phyloP scores from a whole-genome alignment of 2,329 filamentous ascomycete genomes.

The Botryotinia narcissicola region DNA sequence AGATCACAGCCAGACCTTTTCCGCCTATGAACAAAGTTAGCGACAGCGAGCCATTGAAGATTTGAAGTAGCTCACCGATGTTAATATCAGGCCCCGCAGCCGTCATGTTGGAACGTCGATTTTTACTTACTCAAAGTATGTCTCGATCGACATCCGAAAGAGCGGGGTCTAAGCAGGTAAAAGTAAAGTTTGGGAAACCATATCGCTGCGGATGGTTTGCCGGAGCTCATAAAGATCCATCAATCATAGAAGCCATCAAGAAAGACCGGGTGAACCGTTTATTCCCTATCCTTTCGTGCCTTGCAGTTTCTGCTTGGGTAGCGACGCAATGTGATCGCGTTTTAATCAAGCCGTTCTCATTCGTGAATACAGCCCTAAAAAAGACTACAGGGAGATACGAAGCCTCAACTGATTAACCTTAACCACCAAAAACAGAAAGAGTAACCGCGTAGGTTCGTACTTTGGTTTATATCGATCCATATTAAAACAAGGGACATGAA shows the following conservation, averaged over 20 bases:
- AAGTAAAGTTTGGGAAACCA: not conserved
- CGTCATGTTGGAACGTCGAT: not conserved
- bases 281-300: not conserved
- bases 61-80: not conserved
- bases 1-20: constrained; percentile 20
- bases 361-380: not conserved
- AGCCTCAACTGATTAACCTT: not conserved
- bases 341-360: not conserved
- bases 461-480: not conserved
- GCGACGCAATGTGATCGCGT: not conserved
- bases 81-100: constrained; percentile 14
- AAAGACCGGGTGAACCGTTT: not conserved
- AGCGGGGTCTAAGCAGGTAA: not conserved
- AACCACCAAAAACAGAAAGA: not conserved
- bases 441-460: not conserved
- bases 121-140: not conserved
- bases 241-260: not conserved
- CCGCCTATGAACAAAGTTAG: not conserved
- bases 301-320: not conserved
- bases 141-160: not conserved
- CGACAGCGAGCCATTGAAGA: not conserved
- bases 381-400: not conserved
- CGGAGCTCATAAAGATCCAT: not conserved
- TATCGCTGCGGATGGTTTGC: not conserved
- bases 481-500: not conserved